A percentile compares a stretch with the other conserved stretches of the same genome.
Evolutionary conservation across 768 basidiomycete species (phyloP).

Genomic region (Lentinula sp.): DNA sequence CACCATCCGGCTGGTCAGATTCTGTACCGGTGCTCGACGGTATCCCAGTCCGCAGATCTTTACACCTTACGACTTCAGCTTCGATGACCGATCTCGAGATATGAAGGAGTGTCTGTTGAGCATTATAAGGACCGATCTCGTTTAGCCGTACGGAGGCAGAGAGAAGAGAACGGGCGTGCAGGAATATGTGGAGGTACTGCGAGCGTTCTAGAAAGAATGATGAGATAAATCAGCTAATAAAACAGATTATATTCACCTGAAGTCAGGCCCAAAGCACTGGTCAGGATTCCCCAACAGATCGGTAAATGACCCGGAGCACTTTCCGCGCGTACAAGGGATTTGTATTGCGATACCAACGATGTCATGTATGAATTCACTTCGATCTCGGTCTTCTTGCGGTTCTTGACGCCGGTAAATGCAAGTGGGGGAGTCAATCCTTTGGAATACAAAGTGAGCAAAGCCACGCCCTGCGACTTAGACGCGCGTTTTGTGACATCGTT

Average conservation of each 20-base stretch:
- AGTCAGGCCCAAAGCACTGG: conserved; percentile 66
- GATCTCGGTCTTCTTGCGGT: background rate
- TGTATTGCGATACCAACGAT: conserved; percentile 58
- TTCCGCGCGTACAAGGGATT: conserved; percentile 58
- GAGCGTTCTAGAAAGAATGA: conserved; percentile 53
- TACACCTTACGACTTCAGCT: conserved; percentile 38
- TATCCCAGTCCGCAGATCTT: conserved; percentile 42
- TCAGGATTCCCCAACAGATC: conserved; percentile 85
- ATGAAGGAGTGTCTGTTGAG: conserved; percentile 83
- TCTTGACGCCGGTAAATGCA: conserved; percentile 17
- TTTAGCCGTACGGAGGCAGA: conserved; percentile 93
- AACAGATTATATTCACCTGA: conserved; percentile 41
- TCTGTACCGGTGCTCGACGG: conserved; percentile 13
- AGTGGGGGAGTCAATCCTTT: conserved; percentile 59
- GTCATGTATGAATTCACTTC: conserved; percentile 16
- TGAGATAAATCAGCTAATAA: background rate
- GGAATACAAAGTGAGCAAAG: conserved; percentile 82
- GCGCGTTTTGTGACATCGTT: conserved; percentile 88
- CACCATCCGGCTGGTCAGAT: conserved; percentile 12
- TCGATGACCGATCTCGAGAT: conserved; percentile 63
- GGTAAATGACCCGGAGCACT: conserved; percentile 78
- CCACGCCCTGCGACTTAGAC: conserved; percentile 87
- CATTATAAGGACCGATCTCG: conserved; percentile 84
- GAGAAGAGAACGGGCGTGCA: conserved; percentile 84
- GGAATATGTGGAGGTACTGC: conserved; percentile 85